A percentile compares a stretch with the other conserved stretches of the same genome.
phyloP scores from a whole-genome alignment of 129 eudicot genomes.

The Scalesia atractyloides region DNA sequence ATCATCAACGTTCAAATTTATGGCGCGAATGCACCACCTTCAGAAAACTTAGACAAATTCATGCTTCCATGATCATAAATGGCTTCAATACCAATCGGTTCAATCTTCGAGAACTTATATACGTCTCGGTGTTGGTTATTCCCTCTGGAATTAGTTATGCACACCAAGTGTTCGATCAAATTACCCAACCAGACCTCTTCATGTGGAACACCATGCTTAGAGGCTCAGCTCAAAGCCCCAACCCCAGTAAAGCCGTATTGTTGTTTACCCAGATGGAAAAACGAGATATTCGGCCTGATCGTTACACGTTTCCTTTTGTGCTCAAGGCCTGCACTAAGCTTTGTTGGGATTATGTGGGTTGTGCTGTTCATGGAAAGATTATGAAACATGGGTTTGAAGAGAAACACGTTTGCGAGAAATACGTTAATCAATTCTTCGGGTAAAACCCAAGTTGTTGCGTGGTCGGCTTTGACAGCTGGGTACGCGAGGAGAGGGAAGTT shows the following conservation, averaged over 20 bases:
- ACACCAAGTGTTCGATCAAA: slow-evolving; percentile 66
- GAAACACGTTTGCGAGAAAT: slow-evolving; percentile 55
- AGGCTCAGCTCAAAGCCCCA: slow-evolving; percentile 80
- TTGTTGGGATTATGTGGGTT: slow-evolving; percentile 54
- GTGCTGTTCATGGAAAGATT: slow-evolving; percentile 61
- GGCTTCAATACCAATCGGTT: slow-evolving; percentile 52
- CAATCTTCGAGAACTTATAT: slow-evolving; percentile 58
- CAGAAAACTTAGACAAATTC: slow-evolving; percentile 57
- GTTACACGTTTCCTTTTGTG: slow-evolving; percentile 70
- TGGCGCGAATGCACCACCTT: slow-evolving; percentile 64
- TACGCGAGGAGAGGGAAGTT: slow-evolving; percentile 78
- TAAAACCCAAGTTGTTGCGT: slow-evolving; percentile 60
- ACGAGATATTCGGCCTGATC: slow-evolving; percentile 50
- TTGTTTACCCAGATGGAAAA: slow-evolving; percentile 62
- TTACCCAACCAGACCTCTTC: slow-evolving; percentile 66
- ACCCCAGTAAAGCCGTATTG: slow-evolving; percentile 51
- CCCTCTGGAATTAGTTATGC: slow-evolving; percentile 63
- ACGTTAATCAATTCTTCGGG: slow-evolving; percentile 58
- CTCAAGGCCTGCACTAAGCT: slow-evolving; percentile 81
- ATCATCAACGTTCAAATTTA: slow-evolving; percentile 43
- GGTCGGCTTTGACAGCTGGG: slow-evolving; percentile 87
- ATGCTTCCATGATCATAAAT: slow-evolving; percentile 57
- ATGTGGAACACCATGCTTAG: slow-evolving; percentile 85
- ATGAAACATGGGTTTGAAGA: slow-evolving; percentile 56
- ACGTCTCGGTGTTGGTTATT: slow-evolving; percentile 46